Evolutionary conservation across 345 rosid species (phyloP).

Genomic region (Eucalyptus dawsonii): DNA sequence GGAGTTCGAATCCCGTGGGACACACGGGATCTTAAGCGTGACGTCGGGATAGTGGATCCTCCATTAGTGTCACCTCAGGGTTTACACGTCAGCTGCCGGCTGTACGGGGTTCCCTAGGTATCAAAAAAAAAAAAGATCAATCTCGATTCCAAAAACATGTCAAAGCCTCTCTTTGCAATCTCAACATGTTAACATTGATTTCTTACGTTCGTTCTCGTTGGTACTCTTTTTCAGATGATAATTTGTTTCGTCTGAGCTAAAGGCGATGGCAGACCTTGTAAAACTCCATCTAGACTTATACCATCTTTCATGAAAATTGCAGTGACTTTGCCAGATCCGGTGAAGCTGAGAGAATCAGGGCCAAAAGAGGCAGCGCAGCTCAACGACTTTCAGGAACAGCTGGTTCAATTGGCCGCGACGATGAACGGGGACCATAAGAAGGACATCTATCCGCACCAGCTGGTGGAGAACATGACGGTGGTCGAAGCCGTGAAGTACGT

Average conservation of each 20-base stretch:
- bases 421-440: constrained; percentile 46
- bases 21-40: too few relatives aligned
- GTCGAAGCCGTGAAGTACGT: constrained; percentile 35
- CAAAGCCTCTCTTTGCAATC: too few relatives aligned
- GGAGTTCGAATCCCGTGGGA: too few relatives aligned
- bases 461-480: constrained; percentile 52
- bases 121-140: background rate
- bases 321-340: constrained; percentile 43
- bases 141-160: background rate
- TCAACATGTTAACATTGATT: background rate
- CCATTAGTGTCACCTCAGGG: too few relatives aligned
- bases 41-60: too few relatives aligned
- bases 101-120: too few relatives aligned
- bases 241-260: background rate
- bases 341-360: constrained; percentile 14
- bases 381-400: constrained; percentile 56
- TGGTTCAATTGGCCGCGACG: constrained; percentile 50
- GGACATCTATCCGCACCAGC: constrained; percentile 26
- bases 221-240: background rate
- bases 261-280: background rate
- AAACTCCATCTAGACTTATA: background rate
- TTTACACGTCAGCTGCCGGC: too few relatives aligned
- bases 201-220: background rate
- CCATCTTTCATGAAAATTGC: background rate
- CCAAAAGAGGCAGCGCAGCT: constrained; percentile 32